Conservation (phyloP, 306 rosid species). For the Mimosa bimucronata region DNA sequence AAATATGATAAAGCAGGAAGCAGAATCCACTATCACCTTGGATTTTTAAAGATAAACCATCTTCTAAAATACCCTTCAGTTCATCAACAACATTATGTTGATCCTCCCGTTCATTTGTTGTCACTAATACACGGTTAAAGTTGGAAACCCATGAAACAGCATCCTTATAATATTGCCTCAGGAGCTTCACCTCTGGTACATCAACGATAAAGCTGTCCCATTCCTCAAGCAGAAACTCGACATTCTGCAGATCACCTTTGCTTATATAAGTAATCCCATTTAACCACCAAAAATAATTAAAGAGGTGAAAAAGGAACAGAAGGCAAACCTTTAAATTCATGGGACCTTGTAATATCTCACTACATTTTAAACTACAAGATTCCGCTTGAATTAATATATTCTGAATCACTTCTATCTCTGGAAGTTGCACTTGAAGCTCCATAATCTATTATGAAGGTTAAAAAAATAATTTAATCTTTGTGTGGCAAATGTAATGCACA, state of each 20-base stretch:
- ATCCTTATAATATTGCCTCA: constrained; percentile 66
- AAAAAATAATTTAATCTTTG: constrained; percentile 29
- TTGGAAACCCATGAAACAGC: constrained; percentile 70
- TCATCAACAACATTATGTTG: constrained; percentile 63
- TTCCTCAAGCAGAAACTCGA: constrained; percentile 68
- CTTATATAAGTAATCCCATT: constrained; percentile 35
- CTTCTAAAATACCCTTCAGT: constrained; percentile 57
- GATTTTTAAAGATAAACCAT: constrained; percentile 78
- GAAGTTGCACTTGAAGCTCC: constrained; percentile 70
- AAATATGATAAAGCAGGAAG: constrained; percentile 17
- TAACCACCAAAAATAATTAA: constrained; percentile 11
- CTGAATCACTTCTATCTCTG: constrained; percentile 64
- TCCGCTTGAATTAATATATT: constrained; percentile 70
- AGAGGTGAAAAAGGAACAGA: constrained; percentile 17
- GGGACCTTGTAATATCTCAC: constrained; percentile 63
- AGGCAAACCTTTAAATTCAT: constrained; percentile 71
- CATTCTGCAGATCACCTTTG: constrained; percentile 59
- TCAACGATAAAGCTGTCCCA: constrained; percentile 60
- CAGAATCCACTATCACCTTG: constrained; percentile 61
- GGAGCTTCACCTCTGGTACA: constrained; percentile 77
- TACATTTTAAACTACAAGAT: constrained; percentile 60
- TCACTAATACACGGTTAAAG: constrained; percentile 55
- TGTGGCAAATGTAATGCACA: background rate
- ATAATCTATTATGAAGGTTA: constrained; percentile 53
- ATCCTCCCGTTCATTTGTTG: constrained; percentile 58